Evolutionary conservation across 1,284 basidiomycete species (phyloP).

Genomic region (Ganoderma leucocontextum): DNA sequence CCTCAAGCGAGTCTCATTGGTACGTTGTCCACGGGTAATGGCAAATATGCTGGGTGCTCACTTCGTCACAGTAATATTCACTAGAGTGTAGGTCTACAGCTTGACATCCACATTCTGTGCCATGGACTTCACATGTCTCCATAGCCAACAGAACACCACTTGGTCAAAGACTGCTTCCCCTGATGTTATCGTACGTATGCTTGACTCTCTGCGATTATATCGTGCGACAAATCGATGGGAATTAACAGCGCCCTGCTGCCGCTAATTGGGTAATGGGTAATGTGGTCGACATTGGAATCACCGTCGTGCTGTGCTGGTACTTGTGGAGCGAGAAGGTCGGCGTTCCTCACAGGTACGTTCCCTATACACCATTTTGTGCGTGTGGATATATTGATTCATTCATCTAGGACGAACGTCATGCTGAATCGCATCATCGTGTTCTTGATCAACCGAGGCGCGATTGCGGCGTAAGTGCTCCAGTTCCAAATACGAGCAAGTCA

Average conservation of each 20-base stretch:
- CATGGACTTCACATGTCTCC: neutral
- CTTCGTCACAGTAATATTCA: conserved; percentile 10
- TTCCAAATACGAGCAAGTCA: neutral
- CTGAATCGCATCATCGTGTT: conserved; percentile 31
- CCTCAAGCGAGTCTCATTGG: conserved; percentile 18
- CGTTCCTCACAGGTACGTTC: conserved; percentile 20
- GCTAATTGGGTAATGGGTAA: conserved; percentile 30
- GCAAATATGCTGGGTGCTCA: neutral
- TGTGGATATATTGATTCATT: neutral
- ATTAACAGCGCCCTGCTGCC: conserved; percentile 16
- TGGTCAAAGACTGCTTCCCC: conserved; percentile 17
- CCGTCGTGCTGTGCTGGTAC: conserved; percentile 29
- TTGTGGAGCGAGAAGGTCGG: conserved; percentile 27
- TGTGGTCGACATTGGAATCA: conserved; percentile 28
- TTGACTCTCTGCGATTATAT: neutral
- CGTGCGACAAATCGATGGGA: neutral
- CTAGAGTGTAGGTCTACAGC: neutral
- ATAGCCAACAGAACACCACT: neutral
- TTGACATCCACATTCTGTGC: neutral
- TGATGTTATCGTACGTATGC: conserved; percentile 11
- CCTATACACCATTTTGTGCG: neutral
- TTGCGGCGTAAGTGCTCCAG: conserved; percentile 27
- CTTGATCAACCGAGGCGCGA: conserved; percentile 29
- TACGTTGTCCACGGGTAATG: neutral
- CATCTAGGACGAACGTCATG: conserved; percentile 24